Evolutionary conservation across 768 basidiomycete species (phyloP), one percentile per base, ranked within the genome.

Genomic region (Podaxis sp.): DNA sequence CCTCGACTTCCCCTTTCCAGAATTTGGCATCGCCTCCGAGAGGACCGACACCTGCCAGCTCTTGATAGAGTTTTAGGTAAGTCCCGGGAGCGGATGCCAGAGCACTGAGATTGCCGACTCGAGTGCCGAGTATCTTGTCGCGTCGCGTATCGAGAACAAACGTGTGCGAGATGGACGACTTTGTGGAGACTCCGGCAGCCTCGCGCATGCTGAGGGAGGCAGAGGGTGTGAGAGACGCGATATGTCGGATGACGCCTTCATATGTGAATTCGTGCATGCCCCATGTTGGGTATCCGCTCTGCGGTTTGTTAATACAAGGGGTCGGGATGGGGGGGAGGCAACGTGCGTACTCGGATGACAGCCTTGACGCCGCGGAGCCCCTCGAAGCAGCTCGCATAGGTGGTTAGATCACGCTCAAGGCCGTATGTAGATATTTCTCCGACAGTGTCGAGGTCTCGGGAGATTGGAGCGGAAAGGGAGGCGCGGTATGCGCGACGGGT

Each of bases 121-220:
- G 68, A 1, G 88, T 85, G 3, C 85, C 85, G 25, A 81, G 74
- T 59, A 90, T 81, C 14, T 74, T 73, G 70, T 90, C 87, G 68
- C 94, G 86, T 6, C 94, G 82, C 2, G 87, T 90, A 71, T 98
- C 93, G 14, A 82, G 75, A 2, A 82, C 76, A 72, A 84, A 93
- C 0, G 85, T 85, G 67, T 98, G 91, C 11, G 87, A 88, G 1
- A 98, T 47, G 0, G 93, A 83, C 0, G 94, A 94, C 73, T 98
- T 98, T 62, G 86, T 70, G 0, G 87, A 83, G 23, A 85, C 83
- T 0, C 93, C 92, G 0, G 95, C 94, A 0, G 89, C 81, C 68
- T 91, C 84, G 35, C 97, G 87, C 57, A 96, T 90, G 61, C 93
- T 95, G 44, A 95, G 77, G 1, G 92, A 94, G 25, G 95, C 96